Evolutionary conservation across 2,329 filamentous ascomycete species (phyloP), one percentile per base, ranked within the genome.

Genomic region (Xylariaceae sp.): DNA sequence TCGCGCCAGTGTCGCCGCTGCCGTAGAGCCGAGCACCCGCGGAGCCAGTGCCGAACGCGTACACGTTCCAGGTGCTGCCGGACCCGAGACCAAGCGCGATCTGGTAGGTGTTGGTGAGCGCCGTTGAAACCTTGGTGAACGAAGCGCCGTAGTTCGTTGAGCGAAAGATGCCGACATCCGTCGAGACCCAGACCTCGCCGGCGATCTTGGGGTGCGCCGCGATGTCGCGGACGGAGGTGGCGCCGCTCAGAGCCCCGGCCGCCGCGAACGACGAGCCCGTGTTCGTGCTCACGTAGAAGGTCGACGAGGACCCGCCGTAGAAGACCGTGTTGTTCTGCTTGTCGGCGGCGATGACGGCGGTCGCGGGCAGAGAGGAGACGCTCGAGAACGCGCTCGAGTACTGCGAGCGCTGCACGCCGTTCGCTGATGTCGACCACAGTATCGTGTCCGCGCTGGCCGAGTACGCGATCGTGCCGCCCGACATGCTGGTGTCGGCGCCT

Each of bases 121-220:
- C 57, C 0, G 67, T 62, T 4, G 72, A 70, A 0, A 75, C 62
- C 21, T 73, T 66, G 0, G 73, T 70, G 58, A 83, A 84, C 1
- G 73, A 74, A 3, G 67, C 64, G 4, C 80, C 82, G 29, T 71
- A 81, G 64, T 84, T 67, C 5, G 75, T 78, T 8, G 78, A 81
- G 59, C 76, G 76, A 70, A 80, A 84, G 41, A 85, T 67, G 5
- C 82, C 82, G 0, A 62, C 69, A 47, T 83, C 73, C 0, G 81
- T 83, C 1, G 81, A 82, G 1, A 81, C 81, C 68, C 77, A 82
- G 41, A 89, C 76, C 41, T 85, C 81, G 10, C 87, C 85, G 0
- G 82, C 81, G 9, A 75, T 73, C 5, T 77, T 75, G 0, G 84
- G 83, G 57, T 86, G 77, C 1, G 75, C 75, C 13, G 80, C 81